Evolutionary conservation across 495 filamentous ascomycete species (phyloP).

Genomic region (Aspergillus diversus): DNA sequence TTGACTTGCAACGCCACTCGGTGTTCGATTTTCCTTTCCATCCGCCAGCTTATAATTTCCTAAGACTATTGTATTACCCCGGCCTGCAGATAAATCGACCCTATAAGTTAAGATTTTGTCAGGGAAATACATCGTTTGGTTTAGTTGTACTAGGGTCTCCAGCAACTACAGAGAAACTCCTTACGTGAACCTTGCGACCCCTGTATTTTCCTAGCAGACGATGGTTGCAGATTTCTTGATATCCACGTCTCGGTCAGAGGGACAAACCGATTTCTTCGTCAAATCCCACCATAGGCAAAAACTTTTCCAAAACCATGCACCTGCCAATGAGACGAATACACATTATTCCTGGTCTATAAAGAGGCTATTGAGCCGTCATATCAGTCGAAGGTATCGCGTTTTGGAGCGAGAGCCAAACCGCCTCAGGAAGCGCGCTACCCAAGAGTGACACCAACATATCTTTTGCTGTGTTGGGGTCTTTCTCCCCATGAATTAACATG

Average conservation of each 20-base stretch:
- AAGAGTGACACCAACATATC: constrained; percentile 14
- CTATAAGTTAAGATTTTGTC: neutral
- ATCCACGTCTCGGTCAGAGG: constrained; percentile 17
- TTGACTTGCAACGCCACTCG: neutral
- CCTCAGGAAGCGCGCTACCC: constrained; percentile 41
- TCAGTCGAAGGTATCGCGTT: constrained; percentile 44
- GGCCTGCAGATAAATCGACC: neutral
- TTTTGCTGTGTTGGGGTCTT: neutral
- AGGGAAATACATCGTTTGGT: neutral
- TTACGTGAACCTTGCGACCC: constrained; percentile 3
- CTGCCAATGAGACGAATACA: constrained; percentile 9
- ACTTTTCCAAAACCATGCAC: constrained; percentile 19
- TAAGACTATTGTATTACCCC: neutral
- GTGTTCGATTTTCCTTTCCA: neutral
- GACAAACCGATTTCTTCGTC: constrained; percentile 8
- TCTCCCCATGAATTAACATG: neutral
- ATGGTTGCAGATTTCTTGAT: constrained; percentile 40
- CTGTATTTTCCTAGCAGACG: constrained; percentile 15
- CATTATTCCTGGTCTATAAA: constrained; percentile 45
- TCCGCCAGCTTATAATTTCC: neutral
- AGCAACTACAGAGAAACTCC: constrained; percentile 7
- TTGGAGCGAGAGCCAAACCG: constrained; percentile 51
- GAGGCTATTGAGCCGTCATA: constrained; percentile 41
- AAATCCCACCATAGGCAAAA: constrained; percentile 12
- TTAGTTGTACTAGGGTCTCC: neutral